These are phyloP conservation scores for Starmerella geochares DNA, from an alignment of 805 yeast species.

Conservation along the genomic window DNA sequence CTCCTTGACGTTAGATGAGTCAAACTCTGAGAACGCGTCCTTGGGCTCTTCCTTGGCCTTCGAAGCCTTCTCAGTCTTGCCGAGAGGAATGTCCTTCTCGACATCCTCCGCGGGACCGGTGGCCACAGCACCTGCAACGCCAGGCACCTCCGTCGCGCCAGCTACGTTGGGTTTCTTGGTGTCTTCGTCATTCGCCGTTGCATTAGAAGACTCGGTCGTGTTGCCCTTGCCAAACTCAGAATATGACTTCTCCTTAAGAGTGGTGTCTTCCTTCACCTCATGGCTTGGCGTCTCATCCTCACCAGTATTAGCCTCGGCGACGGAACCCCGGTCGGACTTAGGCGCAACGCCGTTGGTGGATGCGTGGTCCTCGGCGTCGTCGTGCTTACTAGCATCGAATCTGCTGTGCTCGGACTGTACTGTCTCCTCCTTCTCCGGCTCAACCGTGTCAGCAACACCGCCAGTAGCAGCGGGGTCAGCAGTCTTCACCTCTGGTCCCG, in stretches of 20 bases:
- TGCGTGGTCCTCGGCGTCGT: slow-evolving; percentile 1
- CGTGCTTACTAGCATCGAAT: background rate
- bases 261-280: background rate
- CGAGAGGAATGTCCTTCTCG: slow-evolving; percentile 15
- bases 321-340: slow-evolving; percentile 1
- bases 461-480: slow-evolving; percentile 6
- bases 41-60: slow-evolving; percentile 1
- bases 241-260: slow-evolving; percentile 2
- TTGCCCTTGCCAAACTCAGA: slow-evolving; percentile 1
- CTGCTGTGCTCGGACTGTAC: background rate
- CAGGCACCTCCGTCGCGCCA: slow-evolving; percentile 3
- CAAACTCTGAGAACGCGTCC: slow-evolving; percentile 25
- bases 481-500: background rate
- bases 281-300: slow-evolving; percentile 3
- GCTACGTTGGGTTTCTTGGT: slow-evolving; percentile 2
- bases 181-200: background rate
- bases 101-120: slow-evolving; percentile 8
- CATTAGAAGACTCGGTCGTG: background rate
- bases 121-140: slow-evolving; percentile 18
- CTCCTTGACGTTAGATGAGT: slow-evolving; percentile 26
- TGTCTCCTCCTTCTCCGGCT: background rate
- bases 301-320: background rate
- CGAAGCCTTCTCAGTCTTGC: slow-evolving; percentile 1
- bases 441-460: background rate
- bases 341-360: slow-evolving; percentile 4